Evolutionary conservation across 495 filamentous ascomycete genomes (phyloP).

Genomic region (Cryomyces minteri): DNA sequence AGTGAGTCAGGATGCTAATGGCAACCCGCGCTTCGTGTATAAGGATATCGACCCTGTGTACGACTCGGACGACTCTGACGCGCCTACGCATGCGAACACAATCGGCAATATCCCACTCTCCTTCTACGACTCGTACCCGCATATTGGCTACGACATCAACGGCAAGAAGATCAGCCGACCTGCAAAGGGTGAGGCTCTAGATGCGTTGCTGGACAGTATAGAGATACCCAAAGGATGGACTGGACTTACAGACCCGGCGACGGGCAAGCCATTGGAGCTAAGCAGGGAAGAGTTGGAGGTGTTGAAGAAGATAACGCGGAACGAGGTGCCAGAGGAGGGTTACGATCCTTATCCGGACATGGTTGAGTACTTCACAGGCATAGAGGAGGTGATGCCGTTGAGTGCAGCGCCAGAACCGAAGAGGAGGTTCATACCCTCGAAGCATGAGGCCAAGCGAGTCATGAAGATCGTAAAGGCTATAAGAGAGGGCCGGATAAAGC

Average conservation of each 20-base stretch:
- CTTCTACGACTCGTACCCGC: slow-evolving; percentile 94
- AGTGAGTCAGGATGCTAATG: slow-evolving; percentile 49
- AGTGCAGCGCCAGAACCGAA: slow-evolving; percentile 93
- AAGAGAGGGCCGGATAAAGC: slow-evolving; percentile 79
- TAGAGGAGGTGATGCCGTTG: slow-evolving; percentile 82
- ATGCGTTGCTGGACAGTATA: slow-evolving; percentile 87
- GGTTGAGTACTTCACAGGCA: slow-evolving; percentile 82
- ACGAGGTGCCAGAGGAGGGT: slow-evolving; percentile 69
- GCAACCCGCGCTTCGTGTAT: slow-evolving; percentile 58
- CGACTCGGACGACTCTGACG: slow-evolving; percentile 86
- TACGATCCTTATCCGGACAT: slow-evolving; percentile 83
- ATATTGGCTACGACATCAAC: slow-evolving; percentile 98
- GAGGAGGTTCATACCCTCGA: slow-evolving; percentile 89
- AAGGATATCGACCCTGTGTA: slow-evolving; percentile 87
- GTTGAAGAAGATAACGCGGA: slow-evolving; percentile 74
- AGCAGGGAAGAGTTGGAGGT: slow-evolving; percentile 80
- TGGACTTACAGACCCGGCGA: slow-evolving; percentile 79
- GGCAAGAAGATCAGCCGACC: slow-evolving; percentile 95
- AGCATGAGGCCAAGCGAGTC: slow-evolving; percentile 87
- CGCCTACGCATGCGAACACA: slow-evolving; percentile 61
- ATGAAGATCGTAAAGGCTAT: slow-evolving; percentile 98
- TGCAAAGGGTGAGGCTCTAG: slow-evolving; percentile 81
- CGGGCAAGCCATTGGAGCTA: slow-evolving; percentile 77
- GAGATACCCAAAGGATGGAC: slow-evolving; percentile 98
- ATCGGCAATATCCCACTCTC: slow-evolving; percentile 87